phyloP scores from a whole-genome alignment of 2,329 filamentous ascomycete genomes.

The Gaeumannomyces tritici region DNA sequence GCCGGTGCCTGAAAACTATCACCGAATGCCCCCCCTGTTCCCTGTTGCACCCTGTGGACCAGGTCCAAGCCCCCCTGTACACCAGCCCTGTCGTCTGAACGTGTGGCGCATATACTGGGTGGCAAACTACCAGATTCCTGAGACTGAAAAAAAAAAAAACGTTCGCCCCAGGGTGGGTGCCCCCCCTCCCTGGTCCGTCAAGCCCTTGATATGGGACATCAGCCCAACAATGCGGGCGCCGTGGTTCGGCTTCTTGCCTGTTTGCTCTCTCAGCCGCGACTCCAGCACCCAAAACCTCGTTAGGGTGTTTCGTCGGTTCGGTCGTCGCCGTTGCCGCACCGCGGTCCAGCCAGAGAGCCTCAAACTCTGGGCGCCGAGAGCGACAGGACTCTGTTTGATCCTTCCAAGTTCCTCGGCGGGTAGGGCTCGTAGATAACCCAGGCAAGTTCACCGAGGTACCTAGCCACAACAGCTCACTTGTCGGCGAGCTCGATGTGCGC shows the following conservation, averaged over 20 bases:
- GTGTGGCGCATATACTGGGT: not conserved
- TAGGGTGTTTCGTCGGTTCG: not conserved
- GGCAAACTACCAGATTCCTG: not conserved
- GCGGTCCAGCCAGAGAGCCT: too few relatives aligned
- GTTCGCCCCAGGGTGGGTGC: too few relatives aligned
- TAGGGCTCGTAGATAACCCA: too few relatives aligned
- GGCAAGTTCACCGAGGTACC: too few relatives aligned
- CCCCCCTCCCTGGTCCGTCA: not conserved
- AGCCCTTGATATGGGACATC: not conserved
- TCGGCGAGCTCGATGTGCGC: conserved; percentile 1
- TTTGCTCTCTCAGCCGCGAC: not conserved
- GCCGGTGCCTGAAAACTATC: not conserved
- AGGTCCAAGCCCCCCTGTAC: not conserved
- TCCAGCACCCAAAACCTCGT: not conserved
- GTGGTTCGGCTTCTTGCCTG: not conserved
- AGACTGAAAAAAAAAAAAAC: not conserved
- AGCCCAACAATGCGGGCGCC: not conserved
- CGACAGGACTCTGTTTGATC: not conserved
- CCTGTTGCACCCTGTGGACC: not conserved
- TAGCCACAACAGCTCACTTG: not conserved
- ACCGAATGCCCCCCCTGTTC: not conserved
- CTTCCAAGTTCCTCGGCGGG: not conserved
- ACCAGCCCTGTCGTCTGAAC: not conserved
- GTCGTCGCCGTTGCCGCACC: not conserved
- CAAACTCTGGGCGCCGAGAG: too few relatives aligned